Evolutionary conservation across 2,329 filamentous ascomycete genomes (phyloP).

Genomic region (Chaetomiaceae sp.): DNA sequence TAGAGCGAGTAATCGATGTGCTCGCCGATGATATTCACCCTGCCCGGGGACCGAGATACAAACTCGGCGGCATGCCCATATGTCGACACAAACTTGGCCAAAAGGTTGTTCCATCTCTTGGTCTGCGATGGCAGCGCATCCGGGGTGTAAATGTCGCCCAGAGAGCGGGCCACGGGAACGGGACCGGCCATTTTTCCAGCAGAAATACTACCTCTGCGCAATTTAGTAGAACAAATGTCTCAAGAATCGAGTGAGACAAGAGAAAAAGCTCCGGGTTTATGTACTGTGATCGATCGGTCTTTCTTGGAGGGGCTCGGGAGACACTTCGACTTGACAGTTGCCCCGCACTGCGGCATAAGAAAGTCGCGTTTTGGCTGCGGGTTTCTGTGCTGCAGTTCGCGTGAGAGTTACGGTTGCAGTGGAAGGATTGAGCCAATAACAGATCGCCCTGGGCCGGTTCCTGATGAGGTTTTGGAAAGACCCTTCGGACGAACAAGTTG

Average conservation of each 20-base stretch:
- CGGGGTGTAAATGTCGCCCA: slow-evolving; percentile 78
- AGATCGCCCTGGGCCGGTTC: background rate
- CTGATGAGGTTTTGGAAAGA: background rate
- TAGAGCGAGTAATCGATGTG: slow-evolving; percentile 99
- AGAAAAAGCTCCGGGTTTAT: background rate
- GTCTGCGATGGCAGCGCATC: slow-evolving; percentile 65
- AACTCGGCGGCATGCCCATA: slow-evolving; percentile 74
- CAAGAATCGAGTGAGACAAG: background rate
- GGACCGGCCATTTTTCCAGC: slow-evolving; percentile 47
- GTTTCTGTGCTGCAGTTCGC: no score
- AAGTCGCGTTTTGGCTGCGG: background rate
- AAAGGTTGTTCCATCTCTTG: slow-evolving; percentile 69
- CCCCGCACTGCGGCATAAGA: background rate
- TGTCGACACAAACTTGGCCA: slow-evolving; percentile 63
- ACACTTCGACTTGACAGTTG: background rate
- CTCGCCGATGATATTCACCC: slow-evolving; percentile 98
- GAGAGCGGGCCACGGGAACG: slow-evolving; percentile 70
- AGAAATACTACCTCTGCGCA: no score
- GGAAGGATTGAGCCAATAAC: background rate
- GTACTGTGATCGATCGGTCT: background rate
- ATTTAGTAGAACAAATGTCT: background rate
- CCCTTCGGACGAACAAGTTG: slow-evolving; percentile 1
- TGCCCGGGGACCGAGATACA: slow-evolving; percentile 82
- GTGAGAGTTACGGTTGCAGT: background rate
- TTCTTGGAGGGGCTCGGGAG: no score